Percentiles rank a stretch among this genome's conserved stretches.
Conservation (phyloP, 352 stramenopile genomes). For the Globisporangium takayamanum region DNA sequence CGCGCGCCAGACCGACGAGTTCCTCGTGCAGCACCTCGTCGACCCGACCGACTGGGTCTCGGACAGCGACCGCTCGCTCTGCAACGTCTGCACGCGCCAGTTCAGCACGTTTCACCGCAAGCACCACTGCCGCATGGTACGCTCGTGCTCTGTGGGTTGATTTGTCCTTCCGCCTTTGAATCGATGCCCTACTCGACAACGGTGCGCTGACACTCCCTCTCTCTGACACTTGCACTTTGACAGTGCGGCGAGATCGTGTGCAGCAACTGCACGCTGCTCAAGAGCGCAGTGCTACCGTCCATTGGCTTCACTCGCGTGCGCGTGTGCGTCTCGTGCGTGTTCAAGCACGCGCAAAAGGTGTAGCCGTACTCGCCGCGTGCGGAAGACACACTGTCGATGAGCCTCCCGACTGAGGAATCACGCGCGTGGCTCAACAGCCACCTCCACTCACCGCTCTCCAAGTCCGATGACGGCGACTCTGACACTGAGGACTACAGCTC, state of each 20-base stretch:
- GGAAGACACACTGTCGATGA: slow-evolving; percentile 16
- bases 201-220: neutral
- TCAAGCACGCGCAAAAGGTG: slow-evolving; percentile 28
- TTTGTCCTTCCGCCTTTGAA: neutral
- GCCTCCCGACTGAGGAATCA: slow-evolving; percentile 28
- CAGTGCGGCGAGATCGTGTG: slow-evolving; percentile 80
- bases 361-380: neutral
- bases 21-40: slow-evolving; percentile 67
- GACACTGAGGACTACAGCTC: slow-evolving; percentile 26
- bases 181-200: neutral
- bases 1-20: slow-evolving; percentile 28
- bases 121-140: slow-evolving; percentile 82
- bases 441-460: slow-evolving; percentile 52
- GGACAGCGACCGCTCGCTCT: slow-evolving; percentile 62
- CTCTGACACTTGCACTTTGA: neutral
- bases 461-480: slow-evolving; percentile 29
- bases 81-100: slow-evolving; percentile 68
- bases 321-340: slow-evolving; percentile 75
- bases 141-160: neutral
- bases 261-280: slow-evolving; percentile 73
- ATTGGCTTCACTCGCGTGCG: slow-evolving; percentile 60
- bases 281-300: slow-evolving; percentile 46
- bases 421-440: slow-evolving; percentile 54
- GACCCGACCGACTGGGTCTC: slow-evolving; percentile 71
- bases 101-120: slow-evolving; percentile 82